These are phyloP conservation scores for Pseudovirgaria hyperparasitica DNA, from an alignment of 2,329 filamentous ascomycete species.

Conservation along the genomic window DNA sequence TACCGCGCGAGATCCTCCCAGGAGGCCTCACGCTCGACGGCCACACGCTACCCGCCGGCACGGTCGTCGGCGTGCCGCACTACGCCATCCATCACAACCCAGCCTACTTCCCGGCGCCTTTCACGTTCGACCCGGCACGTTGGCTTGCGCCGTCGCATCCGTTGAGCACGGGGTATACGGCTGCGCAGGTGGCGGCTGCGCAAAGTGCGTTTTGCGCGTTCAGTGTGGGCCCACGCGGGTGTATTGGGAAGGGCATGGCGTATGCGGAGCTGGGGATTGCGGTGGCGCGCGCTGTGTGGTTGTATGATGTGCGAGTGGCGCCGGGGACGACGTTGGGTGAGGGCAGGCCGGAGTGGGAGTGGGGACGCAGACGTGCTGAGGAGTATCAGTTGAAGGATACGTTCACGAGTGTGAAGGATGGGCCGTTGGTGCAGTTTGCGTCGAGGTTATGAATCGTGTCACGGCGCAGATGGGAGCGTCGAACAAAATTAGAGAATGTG, in stretches of 20 bases:
- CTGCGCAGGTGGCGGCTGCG: slow-evolving; percentile 28
- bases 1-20: slow-evolving; percentile 23
- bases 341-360: slow-evolving; percentile 17
- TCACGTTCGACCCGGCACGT: slow-evolving; percentile 23
- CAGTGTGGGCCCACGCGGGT: slow-evolving; percentile 55
- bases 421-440: slow-evolving; percentile 49
- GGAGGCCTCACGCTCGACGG: slow-evolving; percentile 26
- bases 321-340: slow-evolving; percentile 20
- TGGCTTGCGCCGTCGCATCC: slow-evolving; percentile 22
- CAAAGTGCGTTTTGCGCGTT: slow-evolving; percentile 65
- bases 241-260: slow-evolving; percentile 58
- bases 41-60: slow-evolving; percentile 20
- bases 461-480: too few relatives aligned
- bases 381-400: slow-evolving; percentile 63
- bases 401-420: slow-evolving; percentile 62
- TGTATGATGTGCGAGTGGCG: slow-evolving; percentile 42
- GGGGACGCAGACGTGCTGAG: slow-evolving; percentile 16
- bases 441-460: too few relatives aligned
- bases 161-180: slow-evolving; percentile 6
- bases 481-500: too few relatives aligned
- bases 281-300: slow-evolving; percentile 46
- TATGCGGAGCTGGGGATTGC: slow-evolving; percentile 55
- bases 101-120: slow-evolving; percentile 24
- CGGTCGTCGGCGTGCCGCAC: slow-evolving; percentile 23
- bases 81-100: slow-evolving; percentile 27